Conservation (phyloP, 2,329 filamentous ascomycete genomes). For the Trichoderma sp. region DNA sequence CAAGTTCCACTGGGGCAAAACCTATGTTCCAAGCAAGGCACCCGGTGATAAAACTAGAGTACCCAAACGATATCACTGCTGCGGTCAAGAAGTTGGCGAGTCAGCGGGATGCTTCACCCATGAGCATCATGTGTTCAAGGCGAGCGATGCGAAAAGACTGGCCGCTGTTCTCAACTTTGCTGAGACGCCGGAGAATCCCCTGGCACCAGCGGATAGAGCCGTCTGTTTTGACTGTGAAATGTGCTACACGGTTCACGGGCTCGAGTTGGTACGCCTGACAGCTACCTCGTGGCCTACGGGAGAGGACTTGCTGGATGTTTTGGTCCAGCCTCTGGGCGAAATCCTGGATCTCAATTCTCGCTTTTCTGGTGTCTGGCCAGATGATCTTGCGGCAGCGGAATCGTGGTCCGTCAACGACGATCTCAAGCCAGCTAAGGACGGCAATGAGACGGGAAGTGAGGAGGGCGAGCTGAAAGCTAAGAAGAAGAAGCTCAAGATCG, state of each 20-base stretch:
- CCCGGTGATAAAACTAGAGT: constrained; percentile 56
- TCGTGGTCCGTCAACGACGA: constrained; percentile 44
- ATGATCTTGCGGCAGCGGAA: constrained; percentile 70
- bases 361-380: constrained; percentile 81
- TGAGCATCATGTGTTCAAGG: constrained; percentile 83
- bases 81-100: constrained; percentile 70
- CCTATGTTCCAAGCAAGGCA: constrained; percentile 57
- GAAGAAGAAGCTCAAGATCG: constrained; percentile 61
- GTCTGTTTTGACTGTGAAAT: constrained; percentile 96
- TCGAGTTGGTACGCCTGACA: constrained; percentile 88
- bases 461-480: constrained; percentile 32
- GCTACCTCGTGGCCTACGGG: constrained; percentile 83
- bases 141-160: constrained; percentile 70
- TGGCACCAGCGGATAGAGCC: constrained; percentile 53
- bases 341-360: constrained; percentile 88
- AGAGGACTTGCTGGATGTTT: constrained; percentile 72
- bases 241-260: constrained; percentile 85
- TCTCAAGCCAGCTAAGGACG: constrained; percentile 28
- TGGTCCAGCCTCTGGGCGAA: constrained; percentile 80
- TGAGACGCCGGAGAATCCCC: constrained; percentile 66
- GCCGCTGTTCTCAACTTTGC: constrained; percentile 78
- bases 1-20: constrained; percentile 75
- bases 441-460: constrained; percentile 28
- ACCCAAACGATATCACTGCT: constrained; percentile 72
- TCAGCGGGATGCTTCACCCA: constrained; percentile 70